These are phyloP conservation scores for Kluyveromyces siamensis DNA, from an alignment of 805 yeast genomes.

Conservation along the genomic window DNA sequence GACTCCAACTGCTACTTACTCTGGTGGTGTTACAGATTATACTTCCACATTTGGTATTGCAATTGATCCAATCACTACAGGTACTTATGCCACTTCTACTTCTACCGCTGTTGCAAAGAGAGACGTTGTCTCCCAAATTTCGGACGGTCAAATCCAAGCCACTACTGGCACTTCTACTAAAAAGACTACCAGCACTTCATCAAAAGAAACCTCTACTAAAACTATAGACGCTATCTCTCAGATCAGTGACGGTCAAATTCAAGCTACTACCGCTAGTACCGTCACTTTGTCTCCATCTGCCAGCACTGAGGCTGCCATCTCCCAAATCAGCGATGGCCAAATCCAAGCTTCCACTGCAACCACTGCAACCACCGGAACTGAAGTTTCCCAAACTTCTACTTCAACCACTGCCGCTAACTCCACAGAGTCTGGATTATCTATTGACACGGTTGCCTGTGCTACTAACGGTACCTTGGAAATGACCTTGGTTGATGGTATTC, in stretches of 20 bases:
- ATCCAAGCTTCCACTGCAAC: slow-evolving; percentile 29
- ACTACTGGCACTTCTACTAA: slow-evolving; percentile 25
- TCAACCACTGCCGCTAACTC: slow-evolving; percentile 20
- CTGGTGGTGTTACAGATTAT: slow-evolving; percentile 52
- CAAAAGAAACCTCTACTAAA: slow-evolving; percentile 28
- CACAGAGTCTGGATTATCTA: slow-evolving; percentile 10
- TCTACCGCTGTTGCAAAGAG: slow-evolving; percentile 31
- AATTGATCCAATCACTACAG: slow-evolving; percentile 39
- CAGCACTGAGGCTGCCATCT: slow-evolving; percentile 23
- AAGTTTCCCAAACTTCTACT: slow-evolving; percentile 23
- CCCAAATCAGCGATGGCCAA: slow-evolving; percentile 37
- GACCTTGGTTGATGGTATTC: slow-evolving; percentile 39
- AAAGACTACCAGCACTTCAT: background rate
- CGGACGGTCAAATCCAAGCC: slow-evolving; percentile 56
- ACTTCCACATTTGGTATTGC: slow-evolving; percentile 58
- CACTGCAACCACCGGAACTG: slow-evolving; percentile 16
- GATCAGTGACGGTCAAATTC: slow-evolving; percentile 39
- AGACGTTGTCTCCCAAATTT: slow-evolving; percentile 44
- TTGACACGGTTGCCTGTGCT: slow-evolving; percentile 19
- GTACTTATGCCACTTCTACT: slow-evolving; percentile 24
- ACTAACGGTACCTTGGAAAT: slow-evolving; percentile 37
- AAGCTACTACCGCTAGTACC: slow-evolving; percentile 33
- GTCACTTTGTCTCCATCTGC: slow-evolving; percentile 22
- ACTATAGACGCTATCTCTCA: slow-evolving; percentile 30
- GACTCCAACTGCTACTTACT: slow-evolving; percentile 49